These are phyloP conservation scores for Ammopiptanthus mongolicus DNA, from an alignment of 306 rosid genomes.

Conservation along the genomic window DNA sequence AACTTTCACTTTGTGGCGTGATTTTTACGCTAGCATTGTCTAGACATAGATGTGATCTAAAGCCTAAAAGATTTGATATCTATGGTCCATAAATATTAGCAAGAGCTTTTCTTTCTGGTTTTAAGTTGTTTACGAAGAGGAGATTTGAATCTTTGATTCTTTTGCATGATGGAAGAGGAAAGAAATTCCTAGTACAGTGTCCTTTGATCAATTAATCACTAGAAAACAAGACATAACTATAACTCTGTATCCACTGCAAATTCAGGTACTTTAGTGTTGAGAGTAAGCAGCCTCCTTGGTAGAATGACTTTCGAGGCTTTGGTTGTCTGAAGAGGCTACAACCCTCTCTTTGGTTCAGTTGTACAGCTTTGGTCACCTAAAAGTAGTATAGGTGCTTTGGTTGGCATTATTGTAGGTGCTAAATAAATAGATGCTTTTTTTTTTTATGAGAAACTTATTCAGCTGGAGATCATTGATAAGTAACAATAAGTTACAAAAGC, in stretches of 20 bases:
- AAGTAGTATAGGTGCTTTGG: not conserved
- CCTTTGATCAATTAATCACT: not conserved
- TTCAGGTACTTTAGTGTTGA: not conserved
- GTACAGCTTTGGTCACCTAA: not conserved
- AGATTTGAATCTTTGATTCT: not conserved
- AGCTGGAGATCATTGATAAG: not conserved
- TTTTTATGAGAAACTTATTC: not conserved
- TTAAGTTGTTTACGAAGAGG: not conserved
- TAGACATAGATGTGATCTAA: not conserved
- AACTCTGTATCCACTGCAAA: not conserved
- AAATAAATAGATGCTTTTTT: not conserved
- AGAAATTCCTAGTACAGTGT: not conserved
- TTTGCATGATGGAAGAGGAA: not conserved
- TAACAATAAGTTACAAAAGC: not conserved
- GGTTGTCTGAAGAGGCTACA: not conserved
- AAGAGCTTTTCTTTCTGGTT: not conserved
- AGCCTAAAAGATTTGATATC: not conserved
- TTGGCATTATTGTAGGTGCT: not conserved
- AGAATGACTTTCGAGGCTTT: not conserved
- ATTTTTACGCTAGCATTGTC: not conserved
- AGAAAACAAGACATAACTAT: not conserved
- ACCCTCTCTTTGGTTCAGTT: not conserved
- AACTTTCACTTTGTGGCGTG: not conserved
- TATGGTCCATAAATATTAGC: not conserved
- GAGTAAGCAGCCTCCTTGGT: not conserved